Base-by-base conservation (phyloP, 805 yeast species). In the Spathaspora passalidarum region DNA sequence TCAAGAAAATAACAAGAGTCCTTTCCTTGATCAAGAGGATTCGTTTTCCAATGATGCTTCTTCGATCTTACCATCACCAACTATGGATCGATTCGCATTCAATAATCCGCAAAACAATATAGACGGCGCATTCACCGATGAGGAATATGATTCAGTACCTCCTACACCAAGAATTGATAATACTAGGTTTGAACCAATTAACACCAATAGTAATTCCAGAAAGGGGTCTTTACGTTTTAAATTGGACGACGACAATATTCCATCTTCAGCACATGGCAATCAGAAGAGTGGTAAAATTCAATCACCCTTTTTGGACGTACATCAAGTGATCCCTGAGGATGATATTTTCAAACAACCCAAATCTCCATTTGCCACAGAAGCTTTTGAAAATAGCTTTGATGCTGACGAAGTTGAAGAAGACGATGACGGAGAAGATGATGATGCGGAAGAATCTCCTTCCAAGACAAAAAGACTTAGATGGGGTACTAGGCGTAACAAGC, bases 401-500 rank as follows among this genome's bases (percentile, higher is more conserved):
- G 42, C 46, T 5, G 43, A 47, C 9, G 50, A 58, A 20, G 44
- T 54, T 40, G 48, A 55, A 38, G 52, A 59, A 40, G 51, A 54
- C 22, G 51, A 57, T 38, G 45, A 17, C 11, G 38, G 20, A 17
- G 34, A n/a, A 6, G n/a, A 26, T 10, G 10, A 18, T 16, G 39
- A 36, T 4, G 19, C 9, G 10, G 38, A 9, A 7, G 9, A 21
- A n/a, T 20, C 39, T 8, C 39, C 39, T 20, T 20, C 26, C 25
- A 42, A 19, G 51, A 85, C 86, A 81, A 81, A 84, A 53, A 76
- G 95, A 56, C 79, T 84, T 54, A 76, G 96, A 66, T 88, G 96
- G 96, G 97, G 97, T 48, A 91, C 97, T 3, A 88, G 86, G 53
- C 76, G 96, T 54, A 79, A 81, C 56, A 80, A 80, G 48, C 76